These are phyloP conservation scores for Leishmania arabica DNA, from an alignment of 208 protist species.

Conservation along the genomic window DNA sequence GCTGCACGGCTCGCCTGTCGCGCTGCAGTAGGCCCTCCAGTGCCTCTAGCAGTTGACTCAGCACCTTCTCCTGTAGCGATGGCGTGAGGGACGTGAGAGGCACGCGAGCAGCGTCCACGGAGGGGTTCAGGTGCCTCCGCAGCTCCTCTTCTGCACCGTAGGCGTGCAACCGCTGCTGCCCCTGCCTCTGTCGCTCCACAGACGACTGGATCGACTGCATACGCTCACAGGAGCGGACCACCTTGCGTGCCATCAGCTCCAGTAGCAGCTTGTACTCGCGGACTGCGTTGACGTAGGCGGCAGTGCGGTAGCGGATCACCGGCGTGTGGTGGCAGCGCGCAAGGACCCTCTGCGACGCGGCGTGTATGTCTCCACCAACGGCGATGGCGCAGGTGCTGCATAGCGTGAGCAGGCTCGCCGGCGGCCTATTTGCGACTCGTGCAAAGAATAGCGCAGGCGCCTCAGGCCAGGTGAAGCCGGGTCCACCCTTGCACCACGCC, in stretches of 20 bases:
- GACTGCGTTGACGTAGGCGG: conserved; percentile 46
- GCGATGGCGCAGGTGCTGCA: conserved; percentile 45
- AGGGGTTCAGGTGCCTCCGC: not conserved
- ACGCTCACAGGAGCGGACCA: conserved; percentile 28
- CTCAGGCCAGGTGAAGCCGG: conserved; percentile 31
- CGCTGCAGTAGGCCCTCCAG: conserved; percentile 38
- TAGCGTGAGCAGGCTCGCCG: conserved; percentile 39
- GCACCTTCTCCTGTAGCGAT: conserved; percentile 33
- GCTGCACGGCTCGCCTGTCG: conserved; percentile 17
- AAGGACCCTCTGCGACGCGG: conserved; percentile 33
- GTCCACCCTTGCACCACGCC: conserved; percentile 21
- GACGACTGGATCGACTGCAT: conserved; percentile 17
- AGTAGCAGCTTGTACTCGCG: conserved; percentile 56
- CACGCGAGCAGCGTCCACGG: not conserved
- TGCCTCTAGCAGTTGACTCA: conserved; percentile 37
- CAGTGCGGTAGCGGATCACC: conserved; percentile 28
- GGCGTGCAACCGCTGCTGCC: not conserved
- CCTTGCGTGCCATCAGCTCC: conserved; percentile 36
- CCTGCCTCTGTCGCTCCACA: not conserved
- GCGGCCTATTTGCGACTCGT: not conserved
- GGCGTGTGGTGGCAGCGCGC: conserved; percentile 39
- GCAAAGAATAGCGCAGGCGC: conserved; percentile 35
- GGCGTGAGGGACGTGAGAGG: conserved; percentile 10
- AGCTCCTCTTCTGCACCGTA: not conserved
- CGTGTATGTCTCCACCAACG: conserved; percentile 15